A percentile compares a stretch with the other conserved stretches of the same genome.
These are phyloP conservation scores for Yarrowia yakushimensis DNA, from an alignment of 805 yeast genomes.

Conservation along the genomic window DNA sequence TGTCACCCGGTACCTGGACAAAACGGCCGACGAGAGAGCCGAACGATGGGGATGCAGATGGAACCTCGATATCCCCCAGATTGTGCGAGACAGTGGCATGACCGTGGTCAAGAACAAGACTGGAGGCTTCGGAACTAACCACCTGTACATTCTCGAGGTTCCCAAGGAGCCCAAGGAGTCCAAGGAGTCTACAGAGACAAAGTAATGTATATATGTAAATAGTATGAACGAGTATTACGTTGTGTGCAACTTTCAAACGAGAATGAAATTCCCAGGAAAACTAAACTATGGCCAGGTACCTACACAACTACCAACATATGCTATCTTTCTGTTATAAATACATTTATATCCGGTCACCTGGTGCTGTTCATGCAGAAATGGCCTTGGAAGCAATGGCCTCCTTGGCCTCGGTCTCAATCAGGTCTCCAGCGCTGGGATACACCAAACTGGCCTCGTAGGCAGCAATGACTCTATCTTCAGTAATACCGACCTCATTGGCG, in stretches of 20 bases:
- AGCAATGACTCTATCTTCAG: conserved; percentile 69
- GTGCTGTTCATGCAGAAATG: conserved; percentile 46
- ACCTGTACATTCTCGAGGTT: conserved; percentile 35
- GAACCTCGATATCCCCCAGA: conserved; percentile 90
- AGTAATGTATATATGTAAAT: conserved; percentile 21
- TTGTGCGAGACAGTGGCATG: conserved; percentile 77
- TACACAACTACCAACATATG: too few species aligned
- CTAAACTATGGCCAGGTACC: too few species aligned
- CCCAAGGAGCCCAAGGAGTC: neutral
- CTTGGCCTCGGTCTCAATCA: conserved; percentile 71
- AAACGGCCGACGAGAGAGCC: conserved; percentile 76
- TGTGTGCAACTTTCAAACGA: too few species aligned
- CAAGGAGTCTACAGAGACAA: too few species aligned
- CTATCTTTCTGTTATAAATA: neutral
- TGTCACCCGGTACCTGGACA: conserved; percentile 76
- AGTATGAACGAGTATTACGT: neutral
- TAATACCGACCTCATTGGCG: conserved; percentile 81
- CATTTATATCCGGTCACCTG: neutral
- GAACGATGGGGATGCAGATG: conserved; percentile 96
- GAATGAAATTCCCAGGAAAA: too few species aligned
- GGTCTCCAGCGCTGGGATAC: conserved; percentile 62
- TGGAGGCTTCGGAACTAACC: conserved; percentile 88
- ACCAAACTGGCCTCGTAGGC: conserved; percentile 90
- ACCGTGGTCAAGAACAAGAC: conserved; percentile 77
- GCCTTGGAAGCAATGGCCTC: conserved; percentile 70